Conservation (phyloP, 345 rosid genomes). For the Ceriops zippeliana region DNA sequence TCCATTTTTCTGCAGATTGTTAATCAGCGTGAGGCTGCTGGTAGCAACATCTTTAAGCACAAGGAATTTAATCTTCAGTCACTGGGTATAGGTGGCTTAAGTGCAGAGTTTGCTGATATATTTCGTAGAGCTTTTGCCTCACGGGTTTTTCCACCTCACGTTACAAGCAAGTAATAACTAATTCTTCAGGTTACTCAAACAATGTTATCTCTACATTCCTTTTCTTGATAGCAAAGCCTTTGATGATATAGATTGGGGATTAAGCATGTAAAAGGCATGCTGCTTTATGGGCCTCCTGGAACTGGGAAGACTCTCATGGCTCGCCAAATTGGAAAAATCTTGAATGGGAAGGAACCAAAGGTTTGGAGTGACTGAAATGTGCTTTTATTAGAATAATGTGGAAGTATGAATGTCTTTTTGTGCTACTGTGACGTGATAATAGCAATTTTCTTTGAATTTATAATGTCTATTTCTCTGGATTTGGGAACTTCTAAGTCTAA, state of each 20-base stretch:
- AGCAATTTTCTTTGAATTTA: background rate
- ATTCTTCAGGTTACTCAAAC: constrained; percentile 17
- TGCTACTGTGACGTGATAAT: background rate
- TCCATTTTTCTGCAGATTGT: constrained; percentile 55
- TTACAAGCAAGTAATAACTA: constrained; percentile 69
- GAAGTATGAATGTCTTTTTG: background rate
- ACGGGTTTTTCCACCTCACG: constrained; percentile 96
- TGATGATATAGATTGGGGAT: constrained; percentile 82
- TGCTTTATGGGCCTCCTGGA: constrained; percentile 97
- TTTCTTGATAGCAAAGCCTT: constrained; percentile 17
- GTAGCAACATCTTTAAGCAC: constrained; percentile 86
- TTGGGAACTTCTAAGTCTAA: no score
- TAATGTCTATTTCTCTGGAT: background rate
- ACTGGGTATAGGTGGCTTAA: constrained; percentile 93
- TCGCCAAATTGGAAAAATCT: constrained; percentile 98
- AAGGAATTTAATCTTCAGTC: constrained; percentile 96
- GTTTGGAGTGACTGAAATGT: constrained; percentile 29
- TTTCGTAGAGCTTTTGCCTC: constrained; percentile 99
- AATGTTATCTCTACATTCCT: constrained; percentile 12
- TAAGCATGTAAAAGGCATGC: constrained; percentile 97
- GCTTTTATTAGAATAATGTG: background rate
- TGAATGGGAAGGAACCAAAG: constrained; percentile 99
- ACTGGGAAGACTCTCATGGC: constrained; percentile 99
- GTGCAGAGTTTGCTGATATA: constrained; percentile 98
- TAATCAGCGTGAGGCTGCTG: constrained; percentile 97